phyloP scores from a whole-genome alignment of 495 filamentous ascomycete genomes.

The Aspergillus ostianus region DNA sequence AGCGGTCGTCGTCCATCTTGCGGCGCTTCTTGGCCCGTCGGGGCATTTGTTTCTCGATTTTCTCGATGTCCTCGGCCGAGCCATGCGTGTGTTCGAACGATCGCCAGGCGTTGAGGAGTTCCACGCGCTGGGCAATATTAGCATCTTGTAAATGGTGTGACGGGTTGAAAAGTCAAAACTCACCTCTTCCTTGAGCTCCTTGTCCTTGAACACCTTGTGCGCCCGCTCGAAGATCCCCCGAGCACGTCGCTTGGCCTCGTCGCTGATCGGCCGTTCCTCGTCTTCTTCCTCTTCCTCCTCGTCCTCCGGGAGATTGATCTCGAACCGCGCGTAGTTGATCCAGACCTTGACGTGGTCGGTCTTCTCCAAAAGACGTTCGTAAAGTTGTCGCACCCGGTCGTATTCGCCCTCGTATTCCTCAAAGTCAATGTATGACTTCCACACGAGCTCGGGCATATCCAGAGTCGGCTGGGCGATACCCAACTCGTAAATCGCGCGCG shows the following conservation, averaged over 20 bases:
- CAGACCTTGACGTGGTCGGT: conserved; percentile 98
- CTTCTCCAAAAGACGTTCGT: conserved; percentile 88
- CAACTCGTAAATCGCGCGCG: conserved; percentile 89
- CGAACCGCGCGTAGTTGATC: conserved; percentile 96
- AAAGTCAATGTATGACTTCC: conserved; percentile 98
- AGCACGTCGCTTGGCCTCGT: conserved; percentile 77
- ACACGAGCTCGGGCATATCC: conserved; percentile 97
- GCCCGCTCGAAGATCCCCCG: conserved; percentile 84
- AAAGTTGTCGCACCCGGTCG: conserved; percentile 74
- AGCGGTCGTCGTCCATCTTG: conserved; percentile 89
- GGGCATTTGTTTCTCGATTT: conserved; percentile 90
- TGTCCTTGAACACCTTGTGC: conserved; percentile 85
- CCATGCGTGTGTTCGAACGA: conserved; percentile 87
- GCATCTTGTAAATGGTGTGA: conserved; percentile 4
- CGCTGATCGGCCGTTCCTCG: conserved; percentile 69
- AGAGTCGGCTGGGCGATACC: conserved; percentile 77
- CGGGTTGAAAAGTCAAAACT: conserved; percentile 6
- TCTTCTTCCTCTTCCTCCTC: conserved; percentile 61
- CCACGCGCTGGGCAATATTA: conserved; percentile 61
- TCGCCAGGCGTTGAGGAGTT: conserved; percentile 87
- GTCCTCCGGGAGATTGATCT: conserved; percentile 78
- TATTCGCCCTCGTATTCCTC: conserved; percentile 93
- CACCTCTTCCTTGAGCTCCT: conserved; percentile 89
- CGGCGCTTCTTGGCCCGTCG: conserved; percentile 90
- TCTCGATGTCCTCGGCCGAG: conserved; percentile 70